These are phyloP conservation scores for Saccharomyces hybrid DNA, from an alignment of 1,139 yeast species.

Conservation along the genomic window DNA sequence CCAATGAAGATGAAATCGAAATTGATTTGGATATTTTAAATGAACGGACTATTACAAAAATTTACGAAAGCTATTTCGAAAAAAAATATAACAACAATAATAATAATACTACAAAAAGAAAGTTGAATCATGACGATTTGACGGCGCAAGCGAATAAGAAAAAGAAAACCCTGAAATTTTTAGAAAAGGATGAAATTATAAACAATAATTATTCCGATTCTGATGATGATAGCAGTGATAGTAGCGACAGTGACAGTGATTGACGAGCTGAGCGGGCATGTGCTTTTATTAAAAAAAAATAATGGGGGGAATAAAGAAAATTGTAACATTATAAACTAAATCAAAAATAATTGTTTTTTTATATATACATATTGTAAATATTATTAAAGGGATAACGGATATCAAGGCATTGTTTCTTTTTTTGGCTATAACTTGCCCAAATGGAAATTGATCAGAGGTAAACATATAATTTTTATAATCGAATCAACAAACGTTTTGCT, in stretches of 20 bases:
- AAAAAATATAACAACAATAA: background rate
- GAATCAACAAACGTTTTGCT: background rate
- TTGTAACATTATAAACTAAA: background rate
- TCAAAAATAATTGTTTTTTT: background rate
- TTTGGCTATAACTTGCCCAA: background rate
- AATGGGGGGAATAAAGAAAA: background rate
- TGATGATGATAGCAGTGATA: background rate
- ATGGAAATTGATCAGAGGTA: background rate
- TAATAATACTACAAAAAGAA: background rate
- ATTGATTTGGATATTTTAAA: slow-evolving; percentile 91
- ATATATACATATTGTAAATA: background rate
- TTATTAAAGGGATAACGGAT: background rate
- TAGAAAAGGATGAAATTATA: background rate
- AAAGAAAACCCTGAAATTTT: background rate
- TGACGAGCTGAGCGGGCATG: background rate
- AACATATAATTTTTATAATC: background rate
- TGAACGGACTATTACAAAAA: slow-evolving; percentile 69
- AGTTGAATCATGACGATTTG: background rate
- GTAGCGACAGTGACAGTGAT: background rate
- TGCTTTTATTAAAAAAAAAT: background rate
- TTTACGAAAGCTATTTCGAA: slow-evolving; percentile 48
- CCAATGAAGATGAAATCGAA: slow-evolving; percentile 75
- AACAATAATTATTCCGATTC: background rate
- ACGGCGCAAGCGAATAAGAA: background rate
- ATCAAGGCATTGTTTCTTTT: background rate